Evolutionary conservation across 169 alveolate genomes (phyloP).

Genomic region (Eimeria tenella): DNA sequence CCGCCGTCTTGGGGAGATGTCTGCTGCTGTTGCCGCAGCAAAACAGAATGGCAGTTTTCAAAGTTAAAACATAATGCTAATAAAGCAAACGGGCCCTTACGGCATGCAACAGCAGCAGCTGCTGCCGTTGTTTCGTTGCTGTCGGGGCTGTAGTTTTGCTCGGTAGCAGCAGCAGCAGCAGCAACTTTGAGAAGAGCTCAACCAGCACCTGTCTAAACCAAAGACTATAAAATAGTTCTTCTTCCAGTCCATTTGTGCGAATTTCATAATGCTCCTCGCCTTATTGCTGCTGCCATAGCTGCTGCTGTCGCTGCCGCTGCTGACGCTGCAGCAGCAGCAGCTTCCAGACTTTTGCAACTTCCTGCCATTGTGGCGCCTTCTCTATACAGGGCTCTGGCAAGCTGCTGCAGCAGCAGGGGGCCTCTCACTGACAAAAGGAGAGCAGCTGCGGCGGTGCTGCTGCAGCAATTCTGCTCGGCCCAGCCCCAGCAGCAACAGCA

Average conservation of each 20-base stretch:
- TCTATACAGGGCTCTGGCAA: too few relatives aligned
- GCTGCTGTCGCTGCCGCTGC: constrained; percentile 36
- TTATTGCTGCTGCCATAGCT: constrained; percentile 10
- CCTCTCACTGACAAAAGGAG: too few relatives aligned
- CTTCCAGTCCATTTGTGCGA: too few relatives aligned
- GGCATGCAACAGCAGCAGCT: too few relatives aligned
- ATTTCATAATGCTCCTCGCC: background rate
- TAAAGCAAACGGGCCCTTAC: too few relatives aligned
- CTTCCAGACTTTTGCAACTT: background rate
- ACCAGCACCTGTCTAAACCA: too few relatives aligned
- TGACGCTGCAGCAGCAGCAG: constrained; percentile 1
- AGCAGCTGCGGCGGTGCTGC: too few relatives aligned
- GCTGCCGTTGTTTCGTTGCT: background rate
- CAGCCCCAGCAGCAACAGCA: constrained; percentile 1
- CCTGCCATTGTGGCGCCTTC: background rate
- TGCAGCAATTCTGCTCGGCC: background rate
- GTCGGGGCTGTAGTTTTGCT: too few relatives aligned
- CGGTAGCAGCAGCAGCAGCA: too few relatives aligned
- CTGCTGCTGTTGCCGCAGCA: background rate
- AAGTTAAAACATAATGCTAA: too few relatives aligned
- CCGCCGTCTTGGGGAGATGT: background rate
- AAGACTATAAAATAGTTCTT: too few relatives aligned
- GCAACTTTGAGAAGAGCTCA: too few relatives aligned
- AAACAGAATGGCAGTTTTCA: background rate
- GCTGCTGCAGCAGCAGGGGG: background rate